Evolutionary conservation across 1,139 yeast species (phyloP).

Genomic region (Candida sp.): DNA sequence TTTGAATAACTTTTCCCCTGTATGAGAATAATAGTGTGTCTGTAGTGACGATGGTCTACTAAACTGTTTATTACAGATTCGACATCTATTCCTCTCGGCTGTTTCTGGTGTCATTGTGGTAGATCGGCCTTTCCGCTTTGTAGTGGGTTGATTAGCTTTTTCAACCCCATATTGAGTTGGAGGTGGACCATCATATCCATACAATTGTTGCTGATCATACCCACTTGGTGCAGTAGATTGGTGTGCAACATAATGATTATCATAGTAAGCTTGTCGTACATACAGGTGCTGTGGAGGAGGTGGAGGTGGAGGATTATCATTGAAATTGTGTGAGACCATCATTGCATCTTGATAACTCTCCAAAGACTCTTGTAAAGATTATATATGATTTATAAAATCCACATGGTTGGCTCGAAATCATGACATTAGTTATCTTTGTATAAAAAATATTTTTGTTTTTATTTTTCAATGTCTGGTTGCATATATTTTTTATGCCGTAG

Average conservation of each 20-base stretch:
- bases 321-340: neutral
- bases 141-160: neutral
- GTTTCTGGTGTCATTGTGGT: constrained; percentile 30
- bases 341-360: neutral
- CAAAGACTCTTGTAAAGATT: neutral
- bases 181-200: neutral
- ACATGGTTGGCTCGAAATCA: neutral
- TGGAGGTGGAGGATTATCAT: neutral
- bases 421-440: neutral
- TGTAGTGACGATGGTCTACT: constrained; percentile 78
- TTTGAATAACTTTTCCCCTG: constrained; percentile 78
- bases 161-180: neutral
- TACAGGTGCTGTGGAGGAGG: constrained; percentile 1
- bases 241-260: neutral
- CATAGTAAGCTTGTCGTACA: neutral
- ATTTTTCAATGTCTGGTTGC: neutral
- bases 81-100: constrained; percentile 46
- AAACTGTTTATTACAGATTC: constrained; percentile 72
- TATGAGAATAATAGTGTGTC: constrained; percentile 80
- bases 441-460: neutral
- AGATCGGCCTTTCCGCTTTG: constrained; percentile 4
- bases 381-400: neutral
- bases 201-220: neutral
- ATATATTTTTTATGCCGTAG: neutral
- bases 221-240: neutral